These are phyloP conservation scores for Phellinidium pouzarii DNA, from an alignment of 1,284 basidiomycete genomes.

Conservation along the genomic window DNA sequence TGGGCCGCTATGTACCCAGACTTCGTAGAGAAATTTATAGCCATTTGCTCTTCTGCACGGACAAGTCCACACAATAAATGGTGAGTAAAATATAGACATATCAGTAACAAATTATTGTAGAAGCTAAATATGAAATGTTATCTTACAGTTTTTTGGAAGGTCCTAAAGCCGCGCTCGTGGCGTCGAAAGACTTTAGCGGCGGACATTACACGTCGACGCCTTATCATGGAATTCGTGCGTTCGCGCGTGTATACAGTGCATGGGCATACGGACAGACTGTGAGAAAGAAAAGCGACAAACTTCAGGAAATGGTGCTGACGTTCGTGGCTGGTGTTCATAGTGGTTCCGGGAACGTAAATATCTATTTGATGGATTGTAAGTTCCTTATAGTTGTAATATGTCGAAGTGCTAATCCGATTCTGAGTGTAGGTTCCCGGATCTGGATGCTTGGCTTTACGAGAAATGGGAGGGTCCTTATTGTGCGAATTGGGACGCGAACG, in stretches of 20 bases:
- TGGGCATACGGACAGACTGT: slow-evolving; percentile 36
- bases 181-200: slow-evolving; percentile 31
- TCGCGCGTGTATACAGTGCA: slow-evolving; percentile 31
- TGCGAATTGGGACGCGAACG: slow-evolving; percentile 35
- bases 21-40: slow-evolving; percentile 32
- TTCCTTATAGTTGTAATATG: background rate
- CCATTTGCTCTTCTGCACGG: slow-evolving; percentile 32
- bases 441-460: slow-evolving; percentile 30
- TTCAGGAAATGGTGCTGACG: background rate
- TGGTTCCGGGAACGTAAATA: slow-evolving; percentile 33
- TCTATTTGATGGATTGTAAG: slow-evolving; percentile 28
- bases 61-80: slow-evolving; percentile 35
- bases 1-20: slow-evolving; percentile 33
- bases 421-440: slow-evolving; percentile 26
- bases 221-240: slow-evolving; percentile 31
- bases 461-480: slow-evolving; percentile 33
- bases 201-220: slow-evolving; percentile 31
- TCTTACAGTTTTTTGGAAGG: slow-evolving; percentile 32
- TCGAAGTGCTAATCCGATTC: background rate
- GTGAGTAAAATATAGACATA: slow-evolving; percentile 18
- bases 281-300: slow-evolving; percentile 11
- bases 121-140: background rate
- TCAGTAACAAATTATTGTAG: background rate
- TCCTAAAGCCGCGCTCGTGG: slow-evolving; percentile 32
- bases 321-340: slow-evolving; percentile 20